Conservation (phyloP, 148 eudicot genomes). For the Nepenthes gracilis region DNA sequence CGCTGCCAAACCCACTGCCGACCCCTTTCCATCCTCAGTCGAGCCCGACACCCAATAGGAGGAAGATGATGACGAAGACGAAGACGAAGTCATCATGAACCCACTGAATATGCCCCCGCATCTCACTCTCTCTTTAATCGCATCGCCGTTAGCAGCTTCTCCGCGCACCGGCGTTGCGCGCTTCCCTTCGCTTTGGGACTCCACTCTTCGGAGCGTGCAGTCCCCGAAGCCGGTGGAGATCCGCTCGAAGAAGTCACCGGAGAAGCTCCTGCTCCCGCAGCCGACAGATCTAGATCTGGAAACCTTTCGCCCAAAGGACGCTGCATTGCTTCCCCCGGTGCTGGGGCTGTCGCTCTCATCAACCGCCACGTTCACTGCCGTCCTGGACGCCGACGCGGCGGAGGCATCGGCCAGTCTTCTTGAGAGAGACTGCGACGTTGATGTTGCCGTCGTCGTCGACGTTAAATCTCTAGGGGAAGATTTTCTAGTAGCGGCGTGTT, state of each 20-base stretch:
- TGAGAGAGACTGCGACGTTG: too few relatives aligned
- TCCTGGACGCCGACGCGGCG: constrained; percentile 6
- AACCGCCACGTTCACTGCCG: constrained; percentile 15
- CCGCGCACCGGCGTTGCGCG: constrained; percentile 10
- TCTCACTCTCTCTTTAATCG: constrained; percentile 47
- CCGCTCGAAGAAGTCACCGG: constrained; percentile 79
- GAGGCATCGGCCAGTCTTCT: too few relatives aligned
- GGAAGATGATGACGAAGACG: constrained; percentile 27
- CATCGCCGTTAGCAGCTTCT: constrained; percentile 9
- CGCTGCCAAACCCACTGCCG: constrained; percentile 8
- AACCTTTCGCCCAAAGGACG: constrained; percentile 39
- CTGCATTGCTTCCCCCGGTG: constrained; percentile 14
- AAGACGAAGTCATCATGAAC: constrained; percentile 53
- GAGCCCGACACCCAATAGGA: constrained; percentile 31
- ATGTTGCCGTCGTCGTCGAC: too few relatives aligned
- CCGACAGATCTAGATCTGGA: constrained; percentile 93
- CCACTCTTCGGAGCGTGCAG: constrained; percentile 82
- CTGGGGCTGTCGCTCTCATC: constrained; percentile 40
- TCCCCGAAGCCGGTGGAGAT: constrained; percentile 85
- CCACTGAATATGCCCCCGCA: constrained; percentile 83
- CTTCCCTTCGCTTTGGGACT: constrained; percentile 62
- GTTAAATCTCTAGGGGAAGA: too few relatives aligned
- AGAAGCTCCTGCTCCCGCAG: constrained; percentile 84
- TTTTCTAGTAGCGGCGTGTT: background rate
- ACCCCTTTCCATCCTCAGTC: background rate